Conservation (phyloP, 768 basidiomycete genomes). For the Lyophyllum shimeji region DNA sequence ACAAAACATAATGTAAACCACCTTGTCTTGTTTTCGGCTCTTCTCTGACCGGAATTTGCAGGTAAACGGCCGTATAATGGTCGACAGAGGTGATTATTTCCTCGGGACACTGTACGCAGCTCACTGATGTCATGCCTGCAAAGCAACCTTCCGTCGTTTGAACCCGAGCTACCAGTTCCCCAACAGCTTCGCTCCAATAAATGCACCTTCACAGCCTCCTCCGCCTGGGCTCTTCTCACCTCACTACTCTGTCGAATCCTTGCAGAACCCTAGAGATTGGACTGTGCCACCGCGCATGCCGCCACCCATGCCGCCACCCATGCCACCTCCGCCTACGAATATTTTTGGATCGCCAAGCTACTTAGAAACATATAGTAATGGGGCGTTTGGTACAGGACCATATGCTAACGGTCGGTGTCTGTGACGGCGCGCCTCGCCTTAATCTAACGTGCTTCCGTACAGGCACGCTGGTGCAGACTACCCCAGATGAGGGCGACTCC, state of each 20-base stretch:
- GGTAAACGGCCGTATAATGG: conserved; percentile 60
- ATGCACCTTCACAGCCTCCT: not conserved
- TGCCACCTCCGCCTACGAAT: not conserved
- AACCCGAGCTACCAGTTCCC: conserved; percentile 53
- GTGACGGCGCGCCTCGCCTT: too few relatives aligned
- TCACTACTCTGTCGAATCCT: not conserved
- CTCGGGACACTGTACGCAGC: not conserved
- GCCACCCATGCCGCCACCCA: not conserved
- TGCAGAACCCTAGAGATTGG: not conserved
- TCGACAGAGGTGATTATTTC: conserved; percentile 46
- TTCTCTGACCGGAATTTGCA: conserved; percentile 15
- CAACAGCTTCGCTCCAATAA: not conserved
- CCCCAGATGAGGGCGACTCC: not conserved
- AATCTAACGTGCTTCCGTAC: not conserved
- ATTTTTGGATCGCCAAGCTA: too few relatives aligned
- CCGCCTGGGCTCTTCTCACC: too few relatives aligned
- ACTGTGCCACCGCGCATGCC: too few relatives aligned
- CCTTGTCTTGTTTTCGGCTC: not conserved
- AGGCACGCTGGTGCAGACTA: conserved; percentile 23
- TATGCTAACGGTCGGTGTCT: conserved; percentile 11
- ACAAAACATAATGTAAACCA: conserved; percentile 49
- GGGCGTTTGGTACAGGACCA: too few relatives aligned
- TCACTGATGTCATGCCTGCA: not conserved
- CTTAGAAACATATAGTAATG: too few relatives aligned
- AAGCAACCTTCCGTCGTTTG: conserved; percentile 49